These are phyloP conservation scores for Aeminium ludgeri DNA, from an alignment of 495 filamentous ascomycete species.

Conservation along the genomic window DNA sequence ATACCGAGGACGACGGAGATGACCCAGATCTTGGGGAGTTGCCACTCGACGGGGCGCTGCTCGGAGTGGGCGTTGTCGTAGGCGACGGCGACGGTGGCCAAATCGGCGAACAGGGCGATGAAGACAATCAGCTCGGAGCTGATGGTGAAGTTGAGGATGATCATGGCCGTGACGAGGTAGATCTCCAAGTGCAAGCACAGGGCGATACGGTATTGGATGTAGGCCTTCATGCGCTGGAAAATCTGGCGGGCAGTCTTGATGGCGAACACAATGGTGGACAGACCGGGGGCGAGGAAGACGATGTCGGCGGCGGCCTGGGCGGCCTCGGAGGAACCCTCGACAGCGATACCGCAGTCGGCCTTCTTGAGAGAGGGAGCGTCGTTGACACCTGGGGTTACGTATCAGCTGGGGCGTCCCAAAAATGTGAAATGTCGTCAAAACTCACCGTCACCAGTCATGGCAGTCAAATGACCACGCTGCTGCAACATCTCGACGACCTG, in stretches of 20 bases:
- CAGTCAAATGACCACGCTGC: conserved; percentile 56
- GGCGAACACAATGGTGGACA: conserved; percentile 56
- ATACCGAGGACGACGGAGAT: conserved; percentile 52
- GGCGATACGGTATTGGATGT: conserved; percentile 67
- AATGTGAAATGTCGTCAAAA: too few relatives aligned
- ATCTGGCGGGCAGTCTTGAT: conserved; percentile 68
- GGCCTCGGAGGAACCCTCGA: conserved; percentile 61
- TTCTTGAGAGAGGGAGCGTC: conserved; percentile 59
- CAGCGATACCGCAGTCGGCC: conserved; percentile 60
- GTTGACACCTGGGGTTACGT: conserved; percentile 39
- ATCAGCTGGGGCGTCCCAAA: not conserved
- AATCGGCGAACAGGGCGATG: conserved; percentile 60
- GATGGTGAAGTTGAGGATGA: conserved; percentile 60
- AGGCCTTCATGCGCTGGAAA: conserved; percentile 72
- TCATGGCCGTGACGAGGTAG: conserved; percentile 62
- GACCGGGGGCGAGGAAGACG: conserved; percentile 64
- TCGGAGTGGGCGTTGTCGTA: conserved; percentile 67
- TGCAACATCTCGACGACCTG: conserved; percentile 63
- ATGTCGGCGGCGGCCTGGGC: conserved; percentile 65
- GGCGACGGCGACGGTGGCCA: conserved; percentile 59
- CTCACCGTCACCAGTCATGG: conserved; percentile 51
- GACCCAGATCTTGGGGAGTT: conserved; percentile 63
- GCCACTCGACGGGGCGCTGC: conserved; percentile 56
- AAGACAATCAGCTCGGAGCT: conserved; percentile 53
- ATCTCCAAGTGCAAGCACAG: conserved; percentile 62